Base-by-base conservation (phyloP, 2,329 filamentous ascomycete genomes). In the Botryotinia calthae region DNA sequence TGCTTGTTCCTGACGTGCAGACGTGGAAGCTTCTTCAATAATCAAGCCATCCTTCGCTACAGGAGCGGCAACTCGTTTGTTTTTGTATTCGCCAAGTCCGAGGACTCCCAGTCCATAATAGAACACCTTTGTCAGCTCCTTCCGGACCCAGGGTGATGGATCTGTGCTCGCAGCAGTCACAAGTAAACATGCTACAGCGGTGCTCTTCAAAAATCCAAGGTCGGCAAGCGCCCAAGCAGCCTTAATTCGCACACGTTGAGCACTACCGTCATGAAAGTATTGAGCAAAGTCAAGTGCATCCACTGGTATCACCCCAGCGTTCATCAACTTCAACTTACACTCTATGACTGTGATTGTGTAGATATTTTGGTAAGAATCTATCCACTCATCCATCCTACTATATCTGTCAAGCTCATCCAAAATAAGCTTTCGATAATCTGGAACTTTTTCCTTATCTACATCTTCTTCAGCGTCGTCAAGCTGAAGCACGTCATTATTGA, bases 301-400 rank as follows among this genome's bases (percentile, higher is more conserved):
- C 46, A 82, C 80, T 1, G 86, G 85, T 48, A 91, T 89, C 25
- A 91, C 85, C 25, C 87, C 85, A 5, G 87, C 87, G 81, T 90
- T 90, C 89, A 91, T 91, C 69, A 91, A 82, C 58, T 83, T 84
- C 78, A 86, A 85, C 78, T 90, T 88, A 72, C 89, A 90, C 72
- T 89, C 86, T 61, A 91, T 81, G 6, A 87, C 87, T 28, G 90
- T 87, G 75, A 86, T 85, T 28, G 90, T 90, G 85, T 88, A 89
- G 71, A 90, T 85, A 74, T 92, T 92, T 74, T 91, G 89, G 78
- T 90, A 91, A 4, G 89, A 91, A 74, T 87, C 84, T 25, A 88
- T 88, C 86, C 90, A 92, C 79, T 91, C 89, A 78, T 92, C 90
- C 82, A 90, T 89, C 34, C 90, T 85, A 65, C 90, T 86, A 76